Evolutionary conservation across 495 filamentous ascomycete species (phyloP).

Genomic region (Penicillium samsonianum): DNA sequence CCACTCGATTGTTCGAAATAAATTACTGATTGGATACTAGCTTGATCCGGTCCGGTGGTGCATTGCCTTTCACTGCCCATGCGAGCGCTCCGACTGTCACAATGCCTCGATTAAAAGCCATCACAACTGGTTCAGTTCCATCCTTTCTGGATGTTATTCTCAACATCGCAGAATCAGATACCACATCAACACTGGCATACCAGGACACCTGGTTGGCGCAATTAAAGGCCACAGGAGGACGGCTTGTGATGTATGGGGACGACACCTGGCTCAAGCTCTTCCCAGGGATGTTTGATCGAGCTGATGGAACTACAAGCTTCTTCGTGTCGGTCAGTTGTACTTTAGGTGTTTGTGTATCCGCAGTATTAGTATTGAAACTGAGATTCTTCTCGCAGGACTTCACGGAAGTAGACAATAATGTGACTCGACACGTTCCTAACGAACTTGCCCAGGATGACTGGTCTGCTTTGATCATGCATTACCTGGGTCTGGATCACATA

Average conservation of each 20-base stretch:
- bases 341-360: constrained; percentile 7
- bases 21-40: constrained; percentile 45
- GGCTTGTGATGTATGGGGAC: constrained; percentile 93
- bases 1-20: not conserved
- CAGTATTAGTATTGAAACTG: constrained; percentile 22
- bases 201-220: constrained; percentile 98
- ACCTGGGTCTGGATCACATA: constrained; percentile 95
- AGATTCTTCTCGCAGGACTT: constrained; percentile 70
- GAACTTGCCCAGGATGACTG: constrained; percentile 81
- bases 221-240: constrained; percentile 73
- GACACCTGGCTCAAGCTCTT: constrained; percentile 99
- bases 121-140: constrained; percentile 94
- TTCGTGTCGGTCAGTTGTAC: constrained; percentile 84
- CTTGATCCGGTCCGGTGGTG: constrained; percentile 77
- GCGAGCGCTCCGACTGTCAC: constrained; percentile 97
- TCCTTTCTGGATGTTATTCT: constrained; percentile 97
- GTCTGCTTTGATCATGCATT: constrained; percentile 93
- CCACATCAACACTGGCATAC: constrained; percentile 74
- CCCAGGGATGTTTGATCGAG: constrained; percentile 77
- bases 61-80: constrained; percentile 92
- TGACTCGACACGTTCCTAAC: constrained; percentile 80
- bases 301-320: constrained; percentile 94
- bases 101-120: constrained; percentile 96
- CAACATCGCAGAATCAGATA: constrained; percentile 94
- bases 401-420: constrained; percentile 95